Base-by-base conservation (phyloP, 1,284 basidiomycete genomes). In the Leccinum subrobustum region DNA sequence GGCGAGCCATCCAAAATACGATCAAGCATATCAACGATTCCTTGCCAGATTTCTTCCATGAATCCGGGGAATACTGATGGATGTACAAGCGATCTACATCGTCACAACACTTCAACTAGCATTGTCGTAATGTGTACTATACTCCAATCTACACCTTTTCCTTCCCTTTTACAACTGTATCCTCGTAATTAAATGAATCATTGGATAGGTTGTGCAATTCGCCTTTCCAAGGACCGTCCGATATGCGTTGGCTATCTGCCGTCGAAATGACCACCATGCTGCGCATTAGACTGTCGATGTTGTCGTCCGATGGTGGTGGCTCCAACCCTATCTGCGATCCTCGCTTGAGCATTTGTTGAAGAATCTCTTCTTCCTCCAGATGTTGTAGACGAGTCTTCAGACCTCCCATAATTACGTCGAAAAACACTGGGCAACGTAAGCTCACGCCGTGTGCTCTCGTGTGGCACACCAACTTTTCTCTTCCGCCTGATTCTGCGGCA, bases 361-460 rank as follows among this genome's bases (percentile, higher is more conserved):
- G 84, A 20, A 85, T 70, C 52, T 88, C 86, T 63, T 89, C 81
- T 52, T 89, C 87, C 64, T 87, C 82, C n/a, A 90, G 71, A 57
- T 80, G 71, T 42, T 78, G 78, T 23, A 90, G 80, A 57, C 79
- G 76, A 29, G 69, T 68, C 11, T 82, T 81, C n/a, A 91, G 76
- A 52, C 78, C 79, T 9, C 67, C 68, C 73, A 89, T 71, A 35
- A 88, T 81, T 25, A 73, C 68, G 25, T 84, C 77, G 64, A 78
- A 78, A 61, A 85, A 71, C 59, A 64, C 75, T 75, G 60, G 7
- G 18, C 2, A 57, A 50, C 54, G 52, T 75, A 51, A 75, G 73
- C 27, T 55, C 29, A 31, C 35, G 58, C 23, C 14, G 20, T 20
- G 52, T 20, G 18, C 39, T 60, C 57, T 42, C 39, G 18, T 20